Base-by-base conservation (phyloP, 495 filamentous ascomycete genomes). In the Aspergillus panamensis region DNA sequence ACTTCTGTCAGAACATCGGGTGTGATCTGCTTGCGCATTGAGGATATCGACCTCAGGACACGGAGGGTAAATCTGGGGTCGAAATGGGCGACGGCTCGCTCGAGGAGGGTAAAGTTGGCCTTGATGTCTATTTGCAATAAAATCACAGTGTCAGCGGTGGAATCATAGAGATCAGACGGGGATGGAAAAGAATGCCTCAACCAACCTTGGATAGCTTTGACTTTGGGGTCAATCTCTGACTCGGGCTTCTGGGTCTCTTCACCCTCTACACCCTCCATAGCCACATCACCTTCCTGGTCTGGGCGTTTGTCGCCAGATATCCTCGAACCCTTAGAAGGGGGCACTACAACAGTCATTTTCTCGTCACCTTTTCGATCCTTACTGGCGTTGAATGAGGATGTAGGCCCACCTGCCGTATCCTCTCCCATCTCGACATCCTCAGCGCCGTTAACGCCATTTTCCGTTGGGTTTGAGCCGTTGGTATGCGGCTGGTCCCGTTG, bases 61-160 rank as follows among this genome's bases (percentile, higher is more conserved):
- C 95, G 83, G 55, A 98, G 86, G 48, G 92, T 89, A 75, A 96
- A 98, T 75, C 94, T 87, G 50, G 92, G 84, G 77, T 98, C 94
- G 69, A 97, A 98, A 65, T 96, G 83, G 60, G 87, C 77, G 58
- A 97, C 92, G 61, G 94, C 94, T 67, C 91, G 89, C 62, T 96
- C 92, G 58, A 98, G 83, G 29, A 97, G 83, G 52, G 82, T 81
- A 68, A 96, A 96, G 74, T 96, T 96, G 80, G 81, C 84, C 76
- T 92, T 92, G 80, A 97, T 96, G 69, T 96, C 94, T 95, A 62
- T 47, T 55, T 50, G 49, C 8, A 21, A 25, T 20, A 14, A 29
- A 57, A 31, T 17, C 17, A 44, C 8, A 17, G 8, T 12, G n/a
- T 50, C 6, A 50, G 43, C 62, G 55, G 62, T 44, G 10, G 16